Base-by-base conservation (phyloP, 257 asterid genomes). In the Solanum peruvianum region DNA sequence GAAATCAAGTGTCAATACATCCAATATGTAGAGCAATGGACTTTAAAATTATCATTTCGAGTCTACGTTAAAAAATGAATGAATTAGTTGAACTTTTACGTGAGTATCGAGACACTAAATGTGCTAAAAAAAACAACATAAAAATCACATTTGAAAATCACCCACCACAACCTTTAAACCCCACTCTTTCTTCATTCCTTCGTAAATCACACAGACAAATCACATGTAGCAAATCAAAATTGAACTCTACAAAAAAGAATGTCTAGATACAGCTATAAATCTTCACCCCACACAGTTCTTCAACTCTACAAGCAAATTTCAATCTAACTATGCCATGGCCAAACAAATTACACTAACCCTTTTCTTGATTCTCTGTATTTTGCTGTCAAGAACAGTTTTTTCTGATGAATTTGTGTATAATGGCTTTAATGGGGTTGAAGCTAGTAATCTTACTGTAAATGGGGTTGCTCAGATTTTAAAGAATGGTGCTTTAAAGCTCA, bases 401-500 rank as follows among this genome's bases (percentile, higher is more conserved):
- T 85, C 91, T 86, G 90, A 87, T 47, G 93, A 91, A 71, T 93
- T 95, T 89, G 47, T 85, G 21, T 93, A 91, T 87, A 42, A 72
- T 23, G 98, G 98, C 31, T 95, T 94, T 88, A 86, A 83, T 82
- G 91, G 87, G 76, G 91, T 42, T 27, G 89, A 67, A 66, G 86
- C 83, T 27, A 42, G 82, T 42, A 81, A 87, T 52, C 62, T 95
- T 12, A 77, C 72, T 37, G 88, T 95, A 11, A 80, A 90, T 77
- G 98, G 97, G 13, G 90, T 85, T 31, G 94, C 98, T 47, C 72
- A 90, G 62, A 89, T 95, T 16, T 88, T 90, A 82, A 42, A 84
- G 1, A 91, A 87, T 87, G 98, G 98, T 6, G 29, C 93, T 29
- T 88, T 95, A 83, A 88, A 86, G 85, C 94, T 95, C 78, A 94